phyloP scores from a whole-genome alignment of 257 asterid genomes.

The Salvia hispanica region DNA sequence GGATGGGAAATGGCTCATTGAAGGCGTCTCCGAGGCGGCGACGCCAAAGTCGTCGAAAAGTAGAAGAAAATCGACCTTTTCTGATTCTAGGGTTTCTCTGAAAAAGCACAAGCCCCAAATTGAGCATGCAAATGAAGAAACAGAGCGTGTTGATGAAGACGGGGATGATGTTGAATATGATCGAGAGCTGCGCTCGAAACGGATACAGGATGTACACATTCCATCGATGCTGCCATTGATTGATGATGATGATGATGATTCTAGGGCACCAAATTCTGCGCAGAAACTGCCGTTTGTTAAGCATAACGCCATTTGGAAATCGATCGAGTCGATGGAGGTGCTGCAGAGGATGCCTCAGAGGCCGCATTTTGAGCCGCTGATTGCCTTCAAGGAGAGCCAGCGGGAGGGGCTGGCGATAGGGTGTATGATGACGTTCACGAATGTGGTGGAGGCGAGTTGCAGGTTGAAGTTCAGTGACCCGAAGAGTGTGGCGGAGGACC shows the following conservation, averaged over 20 bases:
- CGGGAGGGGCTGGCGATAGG: conserved; percentile 82
- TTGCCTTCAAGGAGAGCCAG: conserved; percentile 43
- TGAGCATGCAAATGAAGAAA: not conserved
- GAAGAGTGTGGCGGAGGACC: conserved; percentile 42
- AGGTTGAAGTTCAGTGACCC: conserved; percentile 48
- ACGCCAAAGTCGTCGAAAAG: not conserved
- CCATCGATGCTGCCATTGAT: no score
- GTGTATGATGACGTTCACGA: conserved; percentile 59
- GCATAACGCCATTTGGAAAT: conserved; percentile 50
- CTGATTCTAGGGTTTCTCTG: not conserved
- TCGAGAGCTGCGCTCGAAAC: no score
- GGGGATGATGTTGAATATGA: no score
- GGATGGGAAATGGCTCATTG: conserved; percentile 59
- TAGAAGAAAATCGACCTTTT: not conserved
- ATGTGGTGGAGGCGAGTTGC: conserved; percentile 48
- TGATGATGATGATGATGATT: not conserved
- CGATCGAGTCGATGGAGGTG: conserved; percentile 62
- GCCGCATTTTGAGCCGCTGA: conserved; percentile 74
- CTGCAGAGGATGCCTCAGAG: conserved; percentile 65
- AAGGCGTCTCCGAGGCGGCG: no score
- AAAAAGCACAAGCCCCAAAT: not conserved
- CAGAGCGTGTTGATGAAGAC: not conserved
- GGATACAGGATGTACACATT: no score
- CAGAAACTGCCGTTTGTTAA: conserved; percentile 60
- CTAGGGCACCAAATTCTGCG: conserved; percentile 3